Evolutionary conservation across 2,329 filamentous ascomycete species (phyloP), one percentile per base, ranked within the genome.

Genomic region (Colletotrichum nymphaeae): DNA sequence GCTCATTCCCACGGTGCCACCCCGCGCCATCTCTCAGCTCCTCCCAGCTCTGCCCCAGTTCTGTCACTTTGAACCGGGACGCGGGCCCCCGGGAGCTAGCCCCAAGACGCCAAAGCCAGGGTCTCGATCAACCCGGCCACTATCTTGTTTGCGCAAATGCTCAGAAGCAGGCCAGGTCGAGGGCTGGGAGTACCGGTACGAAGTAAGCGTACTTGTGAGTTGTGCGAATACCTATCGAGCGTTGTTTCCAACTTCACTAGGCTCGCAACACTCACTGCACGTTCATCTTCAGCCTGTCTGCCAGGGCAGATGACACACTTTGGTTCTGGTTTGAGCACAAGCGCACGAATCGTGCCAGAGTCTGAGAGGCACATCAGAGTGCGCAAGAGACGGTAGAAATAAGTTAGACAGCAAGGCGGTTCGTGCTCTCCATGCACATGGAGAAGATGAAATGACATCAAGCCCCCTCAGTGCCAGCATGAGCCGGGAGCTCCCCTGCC

Each of bases 401-500:
- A 57, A 28, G 52, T 32, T 24, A 46, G 35, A 42, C 35, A 49
- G 19, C 19, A 9, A 52, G 42, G n/a, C 42, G n/a, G 67, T n/a
- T 65, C 26, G 67, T 70, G 67, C 42, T 55, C 67, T 58, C 35
- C 62, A 66, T 65, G 60, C 53, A 52, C 22, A 65, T 52, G 49
- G 67, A 69, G 67, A 69, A 49, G 67, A 69, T 58, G 52, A 58
- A 53, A 42, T 42, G 63, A 56, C 63, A 71, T 55, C 62, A 71
- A 70, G 68, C 57, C 49, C 28, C 35, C 49, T 53, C 35, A 37
- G 57, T 68, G 52, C 22, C 24, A 62, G 16, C 57, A 5, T 2
- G 35, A 24, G 5, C 57, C 32, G 65, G 57, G 64, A 57, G 52
- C 16, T 57, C 60, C 59, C 60, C 63, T 22, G 22, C 37, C 37